These are phyloP conservation scores for Penicillium brevicompactum DNA, from an alignment of 2,329 filamentous ascomycete genomes.

Conservation along the genomic window DNA sequence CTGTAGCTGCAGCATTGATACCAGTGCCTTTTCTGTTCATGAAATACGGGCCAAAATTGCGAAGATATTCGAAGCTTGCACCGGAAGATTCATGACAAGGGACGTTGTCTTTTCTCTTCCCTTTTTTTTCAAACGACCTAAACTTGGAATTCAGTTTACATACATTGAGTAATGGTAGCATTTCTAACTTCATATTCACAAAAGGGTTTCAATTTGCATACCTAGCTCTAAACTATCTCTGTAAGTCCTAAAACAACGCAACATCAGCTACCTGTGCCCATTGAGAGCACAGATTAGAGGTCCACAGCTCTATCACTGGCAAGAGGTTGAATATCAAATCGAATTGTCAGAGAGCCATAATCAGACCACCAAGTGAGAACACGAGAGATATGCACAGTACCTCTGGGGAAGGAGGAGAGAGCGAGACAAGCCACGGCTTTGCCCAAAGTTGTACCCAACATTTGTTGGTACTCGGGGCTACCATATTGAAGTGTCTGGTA, in stretches of 20 bases:
- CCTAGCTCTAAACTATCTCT: too few species aligned
- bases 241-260: too few species aligned
- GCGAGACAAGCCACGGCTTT: neutral
- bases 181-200: too few species aligned
- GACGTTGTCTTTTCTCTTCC: too few species aligned
- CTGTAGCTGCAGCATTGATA: conserved; percentile 40
- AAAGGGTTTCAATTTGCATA: too few species aligned
- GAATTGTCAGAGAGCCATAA: neutral
- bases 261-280: too few species aligned
- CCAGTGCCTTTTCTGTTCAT: conserved; percentile 52
- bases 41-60: conserved; percentile 43
- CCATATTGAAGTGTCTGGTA: neutral
- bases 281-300: too few species aligned
- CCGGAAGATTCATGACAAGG: conserved; percentile 2
- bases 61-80: conserved; percentile 48
- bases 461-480: neutral
- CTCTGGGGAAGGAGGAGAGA: neutral
- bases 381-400: neutral
- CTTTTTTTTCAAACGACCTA: neutral
- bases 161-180: too few species aligned
- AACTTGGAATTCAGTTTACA: too few species aligned
- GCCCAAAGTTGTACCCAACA: neutral
- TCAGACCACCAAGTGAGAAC: neutral
- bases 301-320: too few species aligned
- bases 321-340: neutral